These are phyloP conservation scores for Geotrichum restrictum DNA, from an alignment of 1,139 yeast genomes.

Conservation along the genomic window DNA sequence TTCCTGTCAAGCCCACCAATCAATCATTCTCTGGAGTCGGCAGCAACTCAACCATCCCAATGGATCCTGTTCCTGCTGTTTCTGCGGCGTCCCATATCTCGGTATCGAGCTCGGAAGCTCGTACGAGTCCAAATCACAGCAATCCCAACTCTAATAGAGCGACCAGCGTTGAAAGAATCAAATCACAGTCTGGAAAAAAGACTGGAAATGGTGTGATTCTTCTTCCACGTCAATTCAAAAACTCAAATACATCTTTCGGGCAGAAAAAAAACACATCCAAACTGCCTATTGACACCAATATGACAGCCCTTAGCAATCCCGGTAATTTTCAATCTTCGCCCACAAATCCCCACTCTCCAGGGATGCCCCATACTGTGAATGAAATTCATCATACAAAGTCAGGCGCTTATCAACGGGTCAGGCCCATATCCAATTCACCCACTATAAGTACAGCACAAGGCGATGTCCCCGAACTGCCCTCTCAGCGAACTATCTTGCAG, in stretches of 20 bases:
- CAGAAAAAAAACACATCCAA: background rate
- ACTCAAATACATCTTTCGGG: background rate
- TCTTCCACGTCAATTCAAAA: slow-evolving; percentile 32
- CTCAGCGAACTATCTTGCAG: background rate
- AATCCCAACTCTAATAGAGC: background rate
- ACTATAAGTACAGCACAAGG: background rate
- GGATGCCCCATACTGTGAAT: background rate
- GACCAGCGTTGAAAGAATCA: background rate
- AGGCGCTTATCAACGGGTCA: slow-evolving; percentile 10
- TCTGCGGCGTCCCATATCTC: background rate
- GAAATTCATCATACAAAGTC: slow-evolving; percentile 12
- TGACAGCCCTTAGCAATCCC: background rate
- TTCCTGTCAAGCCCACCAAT: background rate
- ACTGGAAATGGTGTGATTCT: slow-evolving; percentile 32
- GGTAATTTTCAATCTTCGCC: background rate
- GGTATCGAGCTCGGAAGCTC: background rate
- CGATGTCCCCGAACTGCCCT: background rate
- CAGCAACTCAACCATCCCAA: background rate
- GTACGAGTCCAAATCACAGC: background rate
- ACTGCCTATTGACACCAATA: background rate
- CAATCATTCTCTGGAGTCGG: background rate
- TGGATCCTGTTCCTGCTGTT: background rate
- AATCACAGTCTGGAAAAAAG: background rate
- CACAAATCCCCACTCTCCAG: background rate
- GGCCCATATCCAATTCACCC: background rate